These are phyloP conservation scores for Chlorella variabilis DNA, from an alignment of 163 green algal genomes.

Conservation along the genomic window DNA sequence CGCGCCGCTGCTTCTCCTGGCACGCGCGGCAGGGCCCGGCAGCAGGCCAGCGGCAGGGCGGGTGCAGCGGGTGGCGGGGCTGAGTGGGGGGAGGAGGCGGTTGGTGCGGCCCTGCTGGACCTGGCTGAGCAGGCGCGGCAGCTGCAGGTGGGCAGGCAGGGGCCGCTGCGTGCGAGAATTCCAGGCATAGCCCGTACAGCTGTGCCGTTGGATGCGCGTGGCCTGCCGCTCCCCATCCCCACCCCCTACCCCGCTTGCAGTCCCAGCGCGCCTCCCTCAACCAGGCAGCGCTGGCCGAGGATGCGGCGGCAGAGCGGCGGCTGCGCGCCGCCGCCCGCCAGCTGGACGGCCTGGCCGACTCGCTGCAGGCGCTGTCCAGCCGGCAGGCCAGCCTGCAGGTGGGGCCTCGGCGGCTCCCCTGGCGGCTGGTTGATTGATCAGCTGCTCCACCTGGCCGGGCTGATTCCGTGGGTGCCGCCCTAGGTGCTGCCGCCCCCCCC, in stretches of 20 bases:
- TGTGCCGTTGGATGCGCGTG: no score
- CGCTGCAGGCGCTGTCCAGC: constrained; percentile 12
- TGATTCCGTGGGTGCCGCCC: neutral
- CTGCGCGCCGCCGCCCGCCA: neutral
- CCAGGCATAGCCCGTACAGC: no score
- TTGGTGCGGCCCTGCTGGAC: constrained; percentile 15
- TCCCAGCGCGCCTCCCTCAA: neutral
- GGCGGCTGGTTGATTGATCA: no score
- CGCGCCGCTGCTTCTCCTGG: neutral
- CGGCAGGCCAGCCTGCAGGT: constrained; percentile 26
- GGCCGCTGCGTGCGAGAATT: neutral
- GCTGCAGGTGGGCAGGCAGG: constrained; percentile 8
- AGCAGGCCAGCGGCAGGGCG: neutral
- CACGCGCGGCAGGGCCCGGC: neutral
- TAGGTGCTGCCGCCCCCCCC: no score
- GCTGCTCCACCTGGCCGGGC: neutral
- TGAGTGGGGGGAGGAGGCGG: constrained; percentile 40
- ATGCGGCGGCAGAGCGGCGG: neutral
- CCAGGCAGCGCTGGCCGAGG: neutral
- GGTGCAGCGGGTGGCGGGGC: neutral
- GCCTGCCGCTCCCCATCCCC: neutral
- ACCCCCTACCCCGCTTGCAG: neutral
- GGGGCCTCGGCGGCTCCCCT: no score
- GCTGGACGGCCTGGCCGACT: constrained; percentile 12
- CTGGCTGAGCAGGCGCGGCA: constrained; percentile 1